Percentiles rank a stretch among this genome's conserved stretches.
These are phyloP conservation scores for Geotrichum ghanense DNA, from an alignment of 805 yeast genomes.

Conservation along the genomic window DNA sequence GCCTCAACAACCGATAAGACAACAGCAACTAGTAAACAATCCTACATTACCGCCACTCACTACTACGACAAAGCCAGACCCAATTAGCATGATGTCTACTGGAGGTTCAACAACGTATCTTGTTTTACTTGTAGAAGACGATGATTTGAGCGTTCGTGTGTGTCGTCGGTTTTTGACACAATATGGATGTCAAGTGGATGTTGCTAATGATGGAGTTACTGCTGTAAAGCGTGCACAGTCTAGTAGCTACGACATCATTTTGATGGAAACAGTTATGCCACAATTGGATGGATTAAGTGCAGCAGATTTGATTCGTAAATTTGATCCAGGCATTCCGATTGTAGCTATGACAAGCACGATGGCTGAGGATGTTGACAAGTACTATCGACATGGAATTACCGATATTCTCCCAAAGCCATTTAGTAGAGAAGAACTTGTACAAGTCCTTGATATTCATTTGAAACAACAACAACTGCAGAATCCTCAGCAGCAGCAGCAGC, in stretches of 20 bases:
- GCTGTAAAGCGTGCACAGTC: slow-evolving; percentile 81
- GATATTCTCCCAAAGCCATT: slow-evolving; percentile 92
- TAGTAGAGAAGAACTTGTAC: slow-evolving; percentile 71
- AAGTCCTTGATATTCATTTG: slow-evolving; percentile 37
- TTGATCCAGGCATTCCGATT: slow-evolving; percentile 78
- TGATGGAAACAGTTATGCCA: slow-evolving; percentile 50
- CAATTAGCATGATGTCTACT: slow-evolving; percentile 36
- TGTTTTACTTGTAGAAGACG: slow-evolving; percentile 46
- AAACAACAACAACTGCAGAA: slow-evolving; percentile 34
- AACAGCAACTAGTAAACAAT: slow-evolving; percentile 11
- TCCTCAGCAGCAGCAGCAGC: neutral
- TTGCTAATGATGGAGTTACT: slow-evolving; percentile 83
- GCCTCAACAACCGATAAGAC: slow-evolving; percentile 10
- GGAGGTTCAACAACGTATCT: slow-evolving; percentile 16
- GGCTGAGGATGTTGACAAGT: slow-evolving; percentile 24
- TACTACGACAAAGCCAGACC: slow-evolving; percentile 71
- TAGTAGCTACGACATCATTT: slow-evolving; percentile 36
- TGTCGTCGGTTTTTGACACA: slow-evolving; percentile 74
- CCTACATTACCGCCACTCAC: slow-evolving; percentile 25
- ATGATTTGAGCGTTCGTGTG: slow-evolving; percentile 56
- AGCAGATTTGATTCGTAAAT: slow-evolving; percentile 74
- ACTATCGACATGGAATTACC: slow-evolving; percentile 80
- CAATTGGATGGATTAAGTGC: slow-evolving; percentile 64
- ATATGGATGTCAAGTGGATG: slow-evolving; percentile 87
- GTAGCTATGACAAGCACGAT: slow-evolving; percentile 28